phyloP scores from a whole-genome alignment of 2,329 filamentous ascomycete genomes.

The Fusarium illudens region DNA sequence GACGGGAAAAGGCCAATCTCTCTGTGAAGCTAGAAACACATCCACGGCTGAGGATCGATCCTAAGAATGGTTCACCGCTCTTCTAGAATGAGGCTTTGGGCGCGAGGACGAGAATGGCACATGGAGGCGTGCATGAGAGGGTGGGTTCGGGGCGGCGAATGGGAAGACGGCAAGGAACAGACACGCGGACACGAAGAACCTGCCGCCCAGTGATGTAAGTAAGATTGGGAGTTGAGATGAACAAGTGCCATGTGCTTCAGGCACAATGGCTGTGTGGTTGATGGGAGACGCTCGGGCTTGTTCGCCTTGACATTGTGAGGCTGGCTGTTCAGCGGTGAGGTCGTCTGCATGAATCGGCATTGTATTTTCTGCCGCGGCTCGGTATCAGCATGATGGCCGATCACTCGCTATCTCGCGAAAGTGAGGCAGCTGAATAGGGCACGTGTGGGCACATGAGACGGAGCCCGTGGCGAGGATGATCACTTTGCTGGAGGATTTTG shows the following conservation, averaged over 20 bases:
- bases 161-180: slow-evolving; percentile 1
- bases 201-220: slow-evolving; percentile 6
- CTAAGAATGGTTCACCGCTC: slow-evolving; percentile 28
- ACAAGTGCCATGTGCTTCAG: slow-evolving; percentile 25
- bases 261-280: slow-evolving; percentile 11
- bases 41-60: slow-evolving; percentile 20
- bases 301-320: slow-evolving; percentile 2
- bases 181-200: slow-evolving; percentile 11
- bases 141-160: slow-evolving; percentile 22
- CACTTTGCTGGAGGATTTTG: background rate
- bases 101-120: slow-evolving; percentile 7
- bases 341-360: background rate
- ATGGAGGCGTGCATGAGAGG: slow-evolving; percentile 18
- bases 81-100: slow-evolving; percentile 30
- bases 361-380: background rate
- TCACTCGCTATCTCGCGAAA: background rate
- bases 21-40: background rate
- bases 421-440: slow-evolving; percentile 8
- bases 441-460: slow-evolving; percentile 15
- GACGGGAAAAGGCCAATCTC: slow-evolving; percentile 8
- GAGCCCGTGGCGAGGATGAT: slow-evolving; percentile 11
- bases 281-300: slow-evolving; percentile 3
- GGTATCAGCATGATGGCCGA: background rate
- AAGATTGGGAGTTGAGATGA: slow-evolving; percentile 14
- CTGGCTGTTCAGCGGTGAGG: slow-evolving; percentile 9